Base-by-base conservation (phyloP, 306 rosid genomes). In the Cicer bijugum region DNA sequence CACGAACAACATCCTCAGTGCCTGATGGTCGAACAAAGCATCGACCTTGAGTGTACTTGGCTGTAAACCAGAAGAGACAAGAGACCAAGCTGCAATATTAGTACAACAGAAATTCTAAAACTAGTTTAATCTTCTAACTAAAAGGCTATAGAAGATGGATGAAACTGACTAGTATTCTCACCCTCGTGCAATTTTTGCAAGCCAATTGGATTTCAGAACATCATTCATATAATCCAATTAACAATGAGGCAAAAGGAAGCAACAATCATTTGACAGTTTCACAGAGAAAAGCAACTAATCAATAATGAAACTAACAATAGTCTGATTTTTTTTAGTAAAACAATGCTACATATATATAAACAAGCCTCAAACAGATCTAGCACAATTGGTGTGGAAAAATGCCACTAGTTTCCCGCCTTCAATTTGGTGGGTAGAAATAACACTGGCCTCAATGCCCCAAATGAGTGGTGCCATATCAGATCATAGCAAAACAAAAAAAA, bases 11-110 rank as follows among this genome's bases (percentile, higher is more conserved):
- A 67, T 94, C 97, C 76, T 94, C 96, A 2, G 98, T 94, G 79
- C 98, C 97, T 5, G 97, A 94, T 82, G 98, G 98, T 46, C 97
- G 82, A 69, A 93, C 88, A 83, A 93, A 93, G 80, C 90, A 93
- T 67, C 96, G 89, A 75, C 97, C 95, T 70, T 85, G 82, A 33
- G 86, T 69, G 84, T 87, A 82, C 74, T 89, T 89, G 12, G 76
- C 98, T 81, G 75, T 57, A 76, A 71, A 71, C 65, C 57, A 75
- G 14, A 51, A 51, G 7, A 51, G 7, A 35, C 67, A 60, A 12
- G 14, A 65, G 77, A 80, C 62, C 87, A 82, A 39, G 80, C 88
- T 83, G 87, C 86, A 84, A 52, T 16, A 23, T 67, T 37, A 80
- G 81, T 55, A 53, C 44, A 20, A 76, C 42, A n/a, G 17, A 74